Base-by-base conservation (phyloP, 345 rosid species). In the Sonneratia alba region DNA sequence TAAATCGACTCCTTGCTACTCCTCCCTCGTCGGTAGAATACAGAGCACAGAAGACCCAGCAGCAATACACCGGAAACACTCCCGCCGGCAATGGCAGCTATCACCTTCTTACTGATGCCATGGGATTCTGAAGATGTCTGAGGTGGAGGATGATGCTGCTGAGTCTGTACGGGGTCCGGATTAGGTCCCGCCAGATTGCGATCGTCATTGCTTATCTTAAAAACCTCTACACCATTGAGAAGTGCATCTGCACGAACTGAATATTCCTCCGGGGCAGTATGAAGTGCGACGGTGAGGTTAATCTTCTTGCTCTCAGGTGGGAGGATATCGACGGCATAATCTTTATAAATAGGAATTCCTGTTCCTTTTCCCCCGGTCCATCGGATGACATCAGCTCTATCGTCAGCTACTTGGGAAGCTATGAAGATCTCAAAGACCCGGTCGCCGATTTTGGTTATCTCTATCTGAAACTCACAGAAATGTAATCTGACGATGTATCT, bases 161-260 rank as follows among this genome's bases (percentile, higher is more conserved):
- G n/a, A 3, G 66, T 10, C 16, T 4, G 73, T 16, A 42, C 45
- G 4, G 37, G 71, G 15, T 77, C 81, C 18, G 82, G 79, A 48
- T 78, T 78, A 10, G 72, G 59, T 4, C 82, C 86, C 0, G 81
- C 79, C 3, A 83, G 79, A 71, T 6, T 73, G 6, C 37, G 67
- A 0, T 68, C 55, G 0, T 68, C 22, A 9, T 48, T 6, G 49
- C 32, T 77, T 67, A 83, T 38, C 78, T 83, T 83, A 76, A 83
- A 77, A 22, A 81, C 55, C 76, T 83, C 86, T 19, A 81, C 12
- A 24, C 86, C 86, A 37, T 81, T 83, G 79, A 84, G 72, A 63
- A 81, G 72, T 2, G 80, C 80, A 66, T 76, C 83, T 10, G 70
- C 51, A 53, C 16, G 71, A 0, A 0, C 4, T 1, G 80, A 70